Conservation (phyloP, 192 early-diverging fungal species). For the Allomyces javanicus region DNA sequence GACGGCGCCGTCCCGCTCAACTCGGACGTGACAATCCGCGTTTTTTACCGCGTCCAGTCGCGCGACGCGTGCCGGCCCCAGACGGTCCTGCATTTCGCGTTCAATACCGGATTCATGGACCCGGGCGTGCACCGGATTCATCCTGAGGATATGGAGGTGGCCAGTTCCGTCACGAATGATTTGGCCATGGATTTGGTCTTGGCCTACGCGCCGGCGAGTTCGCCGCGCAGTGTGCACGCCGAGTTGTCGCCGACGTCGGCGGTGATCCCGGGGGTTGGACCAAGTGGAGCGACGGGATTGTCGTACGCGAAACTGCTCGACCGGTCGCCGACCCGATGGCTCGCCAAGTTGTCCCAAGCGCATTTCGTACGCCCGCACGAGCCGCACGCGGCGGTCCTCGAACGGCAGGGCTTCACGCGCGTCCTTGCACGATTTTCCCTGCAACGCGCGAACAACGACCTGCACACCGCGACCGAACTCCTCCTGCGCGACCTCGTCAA, state of each 20-base stretch:
- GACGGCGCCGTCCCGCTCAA: neutral
- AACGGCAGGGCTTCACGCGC: neutral
- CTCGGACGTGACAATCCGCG: neutral
- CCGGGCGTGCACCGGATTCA: slow-evolving; percentile 2
- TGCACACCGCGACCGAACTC: slow-evolving; percentile 13
- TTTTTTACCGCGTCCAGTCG: neutral
- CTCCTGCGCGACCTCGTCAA: slow-evolving; percentile 1
- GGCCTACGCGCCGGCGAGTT: no score
- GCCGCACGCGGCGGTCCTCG: neutral
- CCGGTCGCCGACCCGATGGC: neutral
- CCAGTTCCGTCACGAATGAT: no score
- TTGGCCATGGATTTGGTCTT: no score
- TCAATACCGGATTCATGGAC: slow-evolving; percentile 6
- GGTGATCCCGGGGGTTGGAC: no score
- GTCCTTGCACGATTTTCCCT: slow-evolving; percentile 14
- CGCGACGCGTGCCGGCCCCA: neutral
- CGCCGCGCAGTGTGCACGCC: no score
- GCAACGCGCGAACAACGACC: slow-evolving; percentile 25
- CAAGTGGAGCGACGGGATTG: no score
- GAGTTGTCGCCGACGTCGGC: no score
- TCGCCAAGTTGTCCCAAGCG: neutral
- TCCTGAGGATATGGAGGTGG: neutral
- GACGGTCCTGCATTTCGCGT: slow-evolving; percentile 1
- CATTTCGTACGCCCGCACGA: neutral
- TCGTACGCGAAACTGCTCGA: neutral